Conservation (phyloP, 257 asterid species). For the Salvia rosmarinus region DNA sequence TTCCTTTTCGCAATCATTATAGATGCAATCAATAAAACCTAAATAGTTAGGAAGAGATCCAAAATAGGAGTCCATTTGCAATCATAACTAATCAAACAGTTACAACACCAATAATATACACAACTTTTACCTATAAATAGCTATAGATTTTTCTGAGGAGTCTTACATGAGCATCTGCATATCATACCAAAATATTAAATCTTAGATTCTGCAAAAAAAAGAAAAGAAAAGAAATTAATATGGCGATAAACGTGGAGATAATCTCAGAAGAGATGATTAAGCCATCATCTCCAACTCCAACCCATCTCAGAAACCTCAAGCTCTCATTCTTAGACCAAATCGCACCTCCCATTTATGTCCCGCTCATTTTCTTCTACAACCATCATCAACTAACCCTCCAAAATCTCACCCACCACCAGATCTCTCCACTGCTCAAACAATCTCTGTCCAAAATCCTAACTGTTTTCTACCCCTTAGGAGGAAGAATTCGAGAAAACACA, state of each 20-base stretch:
- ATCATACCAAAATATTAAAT: background rate
- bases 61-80: no score
- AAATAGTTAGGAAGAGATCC: no score
- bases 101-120: no score
- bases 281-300: conserved; percentile 34
- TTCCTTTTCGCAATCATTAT: no score
- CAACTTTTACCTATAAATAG: no score
- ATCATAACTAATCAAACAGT: no score
- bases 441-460: conserved; percentile 22
- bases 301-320: conserved; percentile 28
- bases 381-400: background rate
- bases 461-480: conserved; percentile 27
- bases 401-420: background rate
- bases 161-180: background rate
- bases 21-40: no score
- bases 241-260: conserved; percentile 21
- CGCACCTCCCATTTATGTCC: conserved; percentile 23
- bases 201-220: background rate
- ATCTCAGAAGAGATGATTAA: conserved; percentile 32
- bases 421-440: conserved; percentile 19
- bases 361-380: conserved; percentile 27
- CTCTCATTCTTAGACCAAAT: conserved; percentile 28
- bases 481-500: background rate
- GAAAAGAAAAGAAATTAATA: background rate
- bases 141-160: no score